These are phyloP conservation scores for Hypholoma fasciculare DNA, from an alignment of 768 basidiomycete genomes.

Conservation along the genomic window DNA sequence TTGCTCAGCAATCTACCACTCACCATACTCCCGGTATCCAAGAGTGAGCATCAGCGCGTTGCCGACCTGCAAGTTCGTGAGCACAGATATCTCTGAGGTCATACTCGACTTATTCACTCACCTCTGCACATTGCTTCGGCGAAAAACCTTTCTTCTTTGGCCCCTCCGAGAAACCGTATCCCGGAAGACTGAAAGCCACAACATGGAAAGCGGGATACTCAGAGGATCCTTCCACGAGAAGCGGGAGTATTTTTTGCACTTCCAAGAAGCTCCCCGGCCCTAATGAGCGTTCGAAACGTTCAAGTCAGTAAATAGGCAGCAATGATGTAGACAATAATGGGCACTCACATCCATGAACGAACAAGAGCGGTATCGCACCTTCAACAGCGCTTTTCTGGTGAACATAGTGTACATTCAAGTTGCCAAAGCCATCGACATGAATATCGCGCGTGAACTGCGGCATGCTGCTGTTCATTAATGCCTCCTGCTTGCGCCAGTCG, in stretches of 20 bases:
- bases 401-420: slow-evolving; percentile 54
- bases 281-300: slow-evolving; percentile 15
- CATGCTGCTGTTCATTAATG: slow-evolving; percentile 45
- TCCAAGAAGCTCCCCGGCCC: slow-evolving; percentile 66
- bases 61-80: slow-evolving; percentile 30
- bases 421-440: slow-evolving; percentile 44
- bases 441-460: slow-evolving; percentile 60
- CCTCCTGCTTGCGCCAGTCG: slow-evolving; percentile 57
- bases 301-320: too few species aligned
- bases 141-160: slow-evolving; percentile 51
- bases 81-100: neutral
- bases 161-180: slow-evolving; percentile 61
- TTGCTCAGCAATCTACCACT: neutral
- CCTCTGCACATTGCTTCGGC: slow-evolving; percentile 53
- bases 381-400: slow-evolving; percentile 47
- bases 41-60: slow-evolving; percentile 51
- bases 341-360: slow-evolving; percentile 53
- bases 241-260: slow-evolving; percentile 54
- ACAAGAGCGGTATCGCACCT: slow-evolving; percentile 44
- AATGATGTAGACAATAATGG: neutral
- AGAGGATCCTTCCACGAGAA: slow-evolving; percentile 42
- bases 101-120: slow-evolving; percentile 12
- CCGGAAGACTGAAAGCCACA: slow-evolving; percentile 59
- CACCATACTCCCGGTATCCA: slow-evolving; percentile 52
- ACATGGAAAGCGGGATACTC: slow-evolving; percentile 61